These are phyloP conservation scores for Schrenkiella parvula DNA, from an alignment of 345 rosid species.

Conservation along the genomic window DNA sequence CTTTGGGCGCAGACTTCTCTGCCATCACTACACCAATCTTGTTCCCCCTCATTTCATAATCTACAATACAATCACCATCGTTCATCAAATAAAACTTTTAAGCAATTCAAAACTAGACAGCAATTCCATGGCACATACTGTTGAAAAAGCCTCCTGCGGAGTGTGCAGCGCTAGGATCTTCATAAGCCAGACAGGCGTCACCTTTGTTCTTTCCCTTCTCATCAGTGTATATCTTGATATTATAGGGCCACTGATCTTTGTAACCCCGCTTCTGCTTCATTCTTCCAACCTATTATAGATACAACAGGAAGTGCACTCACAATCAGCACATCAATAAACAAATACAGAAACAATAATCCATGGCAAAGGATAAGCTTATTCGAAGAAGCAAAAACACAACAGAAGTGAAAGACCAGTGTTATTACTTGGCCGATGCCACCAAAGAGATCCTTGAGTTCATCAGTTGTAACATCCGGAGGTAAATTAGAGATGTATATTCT, in stretches of 20 bases:
- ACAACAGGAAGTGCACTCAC: background rate
- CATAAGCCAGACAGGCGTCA: conserved; percentile 85
- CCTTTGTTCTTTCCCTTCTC: conserved; percentile 90
- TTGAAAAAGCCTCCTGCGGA: conserved; percentile 89
- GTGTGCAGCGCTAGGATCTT: conserved; percentile 96
- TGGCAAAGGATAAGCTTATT: background rate
- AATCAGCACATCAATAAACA: conserved; percentile 18
- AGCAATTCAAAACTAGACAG: background rate
- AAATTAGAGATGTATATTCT: conserved; percentile 95
- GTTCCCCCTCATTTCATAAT: conserved; percentile 76
- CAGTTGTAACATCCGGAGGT: conserved; percentile 88
- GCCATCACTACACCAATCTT: conserved; percentile 91
- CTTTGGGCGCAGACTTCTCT: conserved; percentile 77
- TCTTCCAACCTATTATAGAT: conserved; percentile 66
- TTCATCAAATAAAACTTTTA: background rate
- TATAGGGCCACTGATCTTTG: conserved; percentile 98
- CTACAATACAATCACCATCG: conserved; percentile 38
- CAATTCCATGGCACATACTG: conserved; percentile 38
- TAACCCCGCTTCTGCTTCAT: conserved; percentile 96
- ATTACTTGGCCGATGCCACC: conserved; percentile 98
- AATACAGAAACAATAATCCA: conserved; percentile 3
- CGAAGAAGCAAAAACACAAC: background rate
- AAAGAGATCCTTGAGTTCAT: conserved; percentile 85
- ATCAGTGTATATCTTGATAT: conserved; percentile 89
- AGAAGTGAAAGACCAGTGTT: conserved; percentile 29